Conservation (phyloP, 2,329 filamentous ascomycete species). For the Xylaria sp. region DNA sequence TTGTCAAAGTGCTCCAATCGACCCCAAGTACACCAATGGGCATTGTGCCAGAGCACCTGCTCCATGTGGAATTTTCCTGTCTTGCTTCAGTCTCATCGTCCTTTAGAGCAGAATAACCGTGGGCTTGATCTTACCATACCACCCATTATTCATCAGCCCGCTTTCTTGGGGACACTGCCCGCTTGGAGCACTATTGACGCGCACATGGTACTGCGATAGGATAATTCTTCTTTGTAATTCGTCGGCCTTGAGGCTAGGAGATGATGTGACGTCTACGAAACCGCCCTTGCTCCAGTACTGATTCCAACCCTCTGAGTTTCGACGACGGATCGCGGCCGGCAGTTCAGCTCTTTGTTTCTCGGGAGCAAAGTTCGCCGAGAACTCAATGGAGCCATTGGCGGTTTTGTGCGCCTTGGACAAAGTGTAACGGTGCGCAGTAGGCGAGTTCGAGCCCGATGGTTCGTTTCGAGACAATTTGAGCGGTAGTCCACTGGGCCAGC, state of each 20-base stretch:
- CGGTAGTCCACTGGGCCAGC: slow-evolving; percentile 45
- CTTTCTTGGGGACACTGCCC: slow-evolving; percentile 57
- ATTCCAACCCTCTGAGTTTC: slow-evolving; percentile 49
- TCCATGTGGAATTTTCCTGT: slow-evolving; percentile 56
- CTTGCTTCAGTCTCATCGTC: slow-evolving; percentile 5
- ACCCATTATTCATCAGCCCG: slow-evolving; percentile 59
- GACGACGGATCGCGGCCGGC: slow-evolving; percentile 42
- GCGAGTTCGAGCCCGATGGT: slow-evolving; percentile 40
- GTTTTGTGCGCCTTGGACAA: slow-evolving; percentile 40
- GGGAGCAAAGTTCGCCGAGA: slow-evolving; percentile 52
- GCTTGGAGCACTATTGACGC: slow-evolving; percentile 55
- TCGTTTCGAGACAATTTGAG: slow-evolving; percentile 45
- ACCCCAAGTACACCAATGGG: slow-evolving; percentile 56
- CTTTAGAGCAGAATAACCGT: not conserved
- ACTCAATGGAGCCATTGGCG: slow-evolving; percentile 38
- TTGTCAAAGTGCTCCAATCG: slow-evolving; percentile 52
- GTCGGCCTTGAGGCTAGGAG: slow-evolving; percentile 51
- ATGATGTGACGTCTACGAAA: slow-evolving; percentile 55
- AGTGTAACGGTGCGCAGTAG: slow-evolving; percentile 51
- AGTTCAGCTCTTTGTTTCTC: slow-evolving; percentile 42
- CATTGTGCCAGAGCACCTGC: slow-evolving; percentile 57
- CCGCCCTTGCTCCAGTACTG: slow-evolving; percentile 55
- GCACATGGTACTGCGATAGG: slow-evolving; percentile 57
- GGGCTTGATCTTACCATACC: slow-evolving; percentile 53
- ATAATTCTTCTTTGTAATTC: slow-evolving; percentile 59